These are phyloP conservation scores for Astrothelium subdiscretum DNA, from an alignment of 495 filamentous ascomycete species.

Conservation along the genomic window DNA sequence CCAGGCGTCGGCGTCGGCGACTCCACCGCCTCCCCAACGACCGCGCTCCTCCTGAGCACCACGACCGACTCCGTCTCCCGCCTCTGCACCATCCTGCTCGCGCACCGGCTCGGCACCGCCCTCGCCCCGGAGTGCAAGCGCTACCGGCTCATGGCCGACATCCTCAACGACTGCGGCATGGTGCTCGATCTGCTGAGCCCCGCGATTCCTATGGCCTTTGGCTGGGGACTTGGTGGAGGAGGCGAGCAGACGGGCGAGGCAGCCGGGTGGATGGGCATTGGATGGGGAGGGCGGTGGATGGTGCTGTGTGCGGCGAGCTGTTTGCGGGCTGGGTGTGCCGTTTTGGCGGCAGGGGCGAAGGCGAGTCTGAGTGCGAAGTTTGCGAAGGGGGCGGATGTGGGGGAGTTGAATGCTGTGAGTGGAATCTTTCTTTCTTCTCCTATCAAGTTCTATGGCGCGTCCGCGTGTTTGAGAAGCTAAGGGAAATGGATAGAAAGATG, in stretches of 20 bases:
- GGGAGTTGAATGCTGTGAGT: constrained; percentile 78
- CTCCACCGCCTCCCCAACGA: constrained; percentile 70
- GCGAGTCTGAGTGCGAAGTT: constrained; percentile 89
- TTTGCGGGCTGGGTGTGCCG: constrained; percentile 73
- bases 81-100: constrained; percentile 84
- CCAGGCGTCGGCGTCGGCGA: constrained; percentile 83
- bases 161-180: constrained; percentile 89
- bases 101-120: constrained; percentile 70
- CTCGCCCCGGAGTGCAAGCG: constrained; percentile 91
- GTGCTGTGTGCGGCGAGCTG: constrained; percentile 67
- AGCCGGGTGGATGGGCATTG: background rate
- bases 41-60: constrained; percentile 74
- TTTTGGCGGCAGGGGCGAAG: constrained; percentile 81
- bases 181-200: constrained; percentile 81
- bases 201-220: constrained; percentile 43
- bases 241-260: background rate
- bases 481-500: constrained; percentile 57
- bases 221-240: background rate
- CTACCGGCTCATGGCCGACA: constrained; percentile 79
- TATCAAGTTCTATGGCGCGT: constrained; percentile 1
- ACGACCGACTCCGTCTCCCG: constrained; percentile 76
- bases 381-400: constrained; percentile 75
- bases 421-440: background rate
- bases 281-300: constrained; percentile 38
- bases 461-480: constrained; percentile 10